Percentiles rank a stretch among this genome's conserved stretches.
phyloP scores from a whole-genome alignment of 305 asterid species.

The Fraxinus xanthoxyloides region DNA sequence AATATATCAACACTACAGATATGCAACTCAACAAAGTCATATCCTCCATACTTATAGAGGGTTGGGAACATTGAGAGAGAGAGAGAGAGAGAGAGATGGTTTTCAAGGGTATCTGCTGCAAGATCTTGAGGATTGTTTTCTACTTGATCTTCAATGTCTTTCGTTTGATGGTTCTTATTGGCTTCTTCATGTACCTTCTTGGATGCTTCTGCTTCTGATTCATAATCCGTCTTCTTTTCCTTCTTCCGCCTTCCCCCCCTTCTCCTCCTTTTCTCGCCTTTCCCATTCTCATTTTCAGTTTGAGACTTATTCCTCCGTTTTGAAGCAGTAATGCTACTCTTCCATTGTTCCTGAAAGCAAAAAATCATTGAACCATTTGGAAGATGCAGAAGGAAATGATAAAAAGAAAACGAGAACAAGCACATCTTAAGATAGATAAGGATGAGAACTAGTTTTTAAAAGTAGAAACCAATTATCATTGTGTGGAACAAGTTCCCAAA shows the following conservation, averaged over 20 bases:
- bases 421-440: background rate
- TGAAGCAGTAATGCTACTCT: constrained; percentile 52
- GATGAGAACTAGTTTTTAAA: background rate
- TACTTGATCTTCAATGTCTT: constrained; percentile 45
- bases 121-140: constrained; percentile 66
- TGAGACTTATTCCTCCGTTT: constrained; percentile 74
- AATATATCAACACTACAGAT: background rate
- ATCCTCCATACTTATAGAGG: background rate
- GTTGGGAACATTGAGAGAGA: constrained; percentile 3
- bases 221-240: constrained; percentile 71
- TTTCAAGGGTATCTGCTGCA: constrained; percentile 95
- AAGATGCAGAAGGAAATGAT: background rate
- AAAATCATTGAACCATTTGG: background rate
- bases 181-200: constrained; percentile 33
- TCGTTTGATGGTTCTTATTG: background rate
- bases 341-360: constrained; percentile 78
- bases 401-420: no score
- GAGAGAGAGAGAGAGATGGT: constrained; percentile 45
- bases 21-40: background rate
- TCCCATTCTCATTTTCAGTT: constrained; percentile 75
- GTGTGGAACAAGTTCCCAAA: no score
- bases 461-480: no score
- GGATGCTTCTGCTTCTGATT: constrained; percentile 62
- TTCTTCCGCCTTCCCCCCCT: constrained; percentile 73
- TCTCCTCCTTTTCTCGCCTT: constrained; percentile 66